Evolutionary conservation across 768 basidiomycete genomes (phyloP), one percentile per base, ranked within the genome.

Genomic region (Piloderma croceum): DNA sequence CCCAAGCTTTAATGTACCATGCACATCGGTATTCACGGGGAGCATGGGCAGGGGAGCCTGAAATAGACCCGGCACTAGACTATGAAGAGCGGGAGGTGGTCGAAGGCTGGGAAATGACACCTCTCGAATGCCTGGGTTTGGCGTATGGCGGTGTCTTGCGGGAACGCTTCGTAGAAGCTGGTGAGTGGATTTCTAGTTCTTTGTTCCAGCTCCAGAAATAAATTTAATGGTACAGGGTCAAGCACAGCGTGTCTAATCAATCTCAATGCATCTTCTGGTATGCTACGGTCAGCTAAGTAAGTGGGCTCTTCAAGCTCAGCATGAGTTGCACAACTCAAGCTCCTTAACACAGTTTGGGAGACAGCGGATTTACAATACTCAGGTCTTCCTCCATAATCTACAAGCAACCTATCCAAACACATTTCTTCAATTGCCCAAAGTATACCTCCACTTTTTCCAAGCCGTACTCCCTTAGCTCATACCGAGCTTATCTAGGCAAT

Each of bases 1-100:
- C 90, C 1, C 92, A 96, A 63, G 77, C 88, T 0, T 67, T 97
- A 37, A 91, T 93, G 86, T 92, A 82, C 60, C 81, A 87, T 60
- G 80, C 87, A 3, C 77, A 83, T 57, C 73, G 77, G 34, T 85
- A 82, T 56, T 77, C 81, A 9, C 71, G 73, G 45, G 74, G 68
- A 45, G 82, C 82, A 17, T 89, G 87, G 86, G 76, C 82, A 5
- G 87, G 86, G 17, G 87, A 90, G 52, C 87, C 86, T 5, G 87
- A 89, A 55, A 77, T 80, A 15, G 86, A 88, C 46, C 67, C 71
- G 23, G 69, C 76, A 10, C 71, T 83, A 53, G 82, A 84, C 39
- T 79, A 84, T 43, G 79, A 81, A 44, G 77, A 77, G 39, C 68
- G 72, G 6, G 75, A 81, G 48, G 68, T 74, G 39, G 68, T 80